Conservation (phyloP, 768 basidiomycete species). For the Boletus vermiculosoides region DNA sequence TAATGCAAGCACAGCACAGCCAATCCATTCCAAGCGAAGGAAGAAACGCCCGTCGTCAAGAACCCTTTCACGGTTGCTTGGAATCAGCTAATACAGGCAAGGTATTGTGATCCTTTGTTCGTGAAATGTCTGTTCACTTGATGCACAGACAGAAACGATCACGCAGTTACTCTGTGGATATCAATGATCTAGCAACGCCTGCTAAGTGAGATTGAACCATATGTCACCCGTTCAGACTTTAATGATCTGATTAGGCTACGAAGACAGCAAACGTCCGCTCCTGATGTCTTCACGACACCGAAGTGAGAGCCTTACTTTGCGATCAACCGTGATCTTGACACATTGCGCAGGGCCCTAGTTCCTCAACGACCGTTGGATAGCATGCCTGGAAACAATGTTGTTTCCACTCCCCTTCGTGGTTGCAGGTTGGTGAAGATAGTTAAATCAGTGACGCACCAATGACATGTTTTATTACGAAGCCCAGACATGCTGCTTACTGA, state of each 20-base stretch:
- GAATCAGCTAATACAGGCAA: conserved; percentile 18
- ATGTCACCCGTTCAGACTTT: background rate
- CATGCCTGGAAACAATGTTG: background rate
- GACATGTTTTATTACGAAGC: conserved; percentile 6
- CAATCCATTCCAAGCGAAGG: background rate
- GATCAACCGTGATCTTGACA: background rate
- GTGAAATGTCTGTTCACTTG: background rate
- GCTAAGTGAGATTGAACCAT: conserved; percentile 21
- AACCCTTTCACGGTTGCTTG: conserved; percentile 26
- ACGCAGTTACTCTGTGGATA: conserved; percentile 20
- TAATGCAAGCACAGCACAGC: background rate
- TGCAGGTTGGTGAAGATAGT: conserved; percentile 8
- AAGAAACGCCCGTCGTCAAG: background rate
- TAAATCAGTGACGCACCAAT: background rate
- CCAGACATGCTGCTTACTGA: background rate
- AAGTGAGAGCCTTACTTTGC: background rate
- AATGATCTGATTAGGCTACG: conserved; percentile 2
- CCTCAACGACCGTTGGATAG: background rate
- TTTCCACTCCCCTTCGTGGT: conserved; percentile 1
- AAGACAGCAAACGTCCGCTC: conserved; percentile 4
- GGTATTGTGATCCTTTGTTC: conserved; percentile 3
- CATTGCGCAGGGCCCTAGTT: background rate
- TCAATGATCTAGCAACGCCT: conserved; percentile 9
- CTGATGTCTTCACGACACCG: conserved; percentile 10
- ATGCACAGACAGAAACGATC: conserved; percentile 24